Conservation (phyloP, 441 rosid genomes). For the Populus tomentosa region DNA sequence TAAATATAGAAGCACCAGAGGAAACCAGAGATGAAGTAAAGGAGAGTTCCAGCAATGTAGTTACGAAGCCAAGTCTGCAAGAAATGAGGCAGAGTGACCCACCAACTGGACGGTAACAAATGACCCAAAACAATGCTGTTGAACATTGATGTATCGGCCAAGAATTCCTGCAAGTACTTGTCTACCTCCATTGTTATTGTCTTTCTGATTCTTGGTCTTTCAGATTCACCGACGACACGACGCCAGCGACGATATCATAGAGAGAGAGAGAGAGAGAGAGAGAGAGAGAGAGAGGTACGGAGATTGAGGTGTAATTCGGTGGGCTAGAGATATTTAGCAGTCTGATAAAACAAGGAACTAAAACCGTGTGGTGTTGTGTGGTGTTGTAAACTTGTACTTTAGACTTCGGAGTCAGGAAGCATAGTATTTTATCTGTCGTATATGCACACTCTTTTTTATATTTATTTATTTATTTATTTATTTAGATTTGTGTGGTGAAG, state of each 20-base stretch:
- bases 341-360: neutral
- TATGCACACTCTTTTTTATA: too few relatives aligned
- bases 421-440: too few relatives aligned
- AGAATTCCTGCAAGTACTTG: constrained; percentile 44
- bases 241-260: too few relatives aligned
- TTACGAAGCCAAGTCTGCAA: constrained; percentile 90
- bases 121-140: constrained; percentile 61
- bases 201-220: neutral
- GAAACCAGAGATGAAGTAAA: constrained; percentile 72
- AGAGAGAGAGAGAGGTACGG: neutral
- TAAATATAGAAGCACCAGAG: constrained; percentile 93
- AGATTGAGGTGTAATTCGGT: neutral
- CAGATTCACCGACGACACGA: neutral
- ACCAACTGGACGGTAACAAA: constrained; percentile 46
- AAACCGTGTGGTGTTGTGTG: too few relatives aligned
- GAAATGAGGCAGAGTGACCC: constrained; percentile 62
- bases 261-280: neutral
- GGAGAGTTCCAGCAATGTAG: constrained; percentile 63
- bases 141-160: constrained; percentile 55
- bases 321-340: neutral
- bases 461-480: too few relatives aligned
- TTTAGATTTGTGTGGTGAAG: too few relatives aligned
- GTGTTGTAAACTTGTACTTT: too few relatives aligned
- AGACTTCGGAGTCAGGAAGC: too few relatives aligned
- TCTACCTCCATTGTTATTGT: neutral